Conservation (phyloP, 1,284 basidiomycete genomes). For the Ceratobasidium theobromae region DNA sequence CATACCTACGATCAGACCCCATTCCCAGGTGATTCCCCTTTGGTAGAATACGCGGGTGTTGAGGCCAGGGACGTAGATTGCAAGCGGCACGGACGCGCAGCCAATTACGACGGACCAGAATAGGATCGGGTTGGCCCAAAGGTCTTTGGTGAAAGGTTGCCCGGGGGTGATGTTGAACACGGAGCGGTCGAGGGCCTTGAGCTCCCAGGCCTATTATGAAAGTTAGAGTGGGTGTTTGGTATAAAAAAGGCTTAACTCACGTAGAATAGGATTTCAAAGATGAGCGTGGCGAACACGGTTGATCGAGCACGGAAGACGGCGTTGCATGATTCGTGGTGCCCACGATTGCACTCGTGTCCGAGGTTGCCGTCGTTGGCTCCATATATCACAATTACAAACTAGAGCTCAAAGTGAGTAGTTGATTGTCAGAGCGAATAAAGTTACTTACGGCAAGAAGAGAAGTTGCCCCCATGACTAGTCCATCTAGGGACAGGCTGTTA, state of each 20-base stretch:
- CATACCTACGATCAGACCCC: constrained; percentile 44
- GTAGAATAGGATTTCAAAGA: constrained; percentile 52
- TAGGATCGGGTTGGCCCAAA: constrained; percentile 56
- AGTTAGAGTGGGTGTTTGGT: not conserved
- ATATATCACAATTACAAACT: constrained; percentile 58
- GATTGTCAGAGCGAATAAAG: not conserved
- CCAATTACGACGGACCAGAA: constrained; percentile 53
- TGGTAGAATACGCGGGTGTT: constrained; percentile 46
- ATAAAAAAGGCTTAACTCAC: not conserved
- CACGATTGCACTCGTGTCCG: constrained; percentile 54
- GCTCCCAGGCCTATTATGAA: constrained; percentile 24
- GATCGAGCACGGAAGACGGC: constrained; percentile 58
- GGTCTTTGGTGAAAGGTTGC: constrained; percentile 45
- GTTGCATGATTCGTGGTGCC: constrained; percentile 42
- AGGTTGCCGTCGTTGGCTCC: constrained; percentile 54
- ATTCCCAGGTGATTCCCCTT: constrained; percentile 50
- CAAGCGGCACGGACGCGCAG: constrained; percentile 52
- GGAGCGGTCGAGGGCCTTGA: constrained; percentile 30
- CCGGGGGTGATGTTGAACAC: constrained; percentile 32
- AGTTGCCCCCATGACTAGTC: constrained; percentile 60
- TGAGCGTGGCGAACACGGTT: constrained; percentile 56
- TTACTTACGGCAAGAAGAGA: constrained; percentile 44
- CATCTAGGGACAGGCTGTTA: constrained; percentile 47
- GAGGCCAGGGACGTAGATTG: constrained; percentile 51
- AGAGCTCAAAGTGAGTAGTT: not conserved